Evolutionary conservation across 345 rosid species (phyloP).

Genomic region (Aquilaria yunnanensis): DNA sequence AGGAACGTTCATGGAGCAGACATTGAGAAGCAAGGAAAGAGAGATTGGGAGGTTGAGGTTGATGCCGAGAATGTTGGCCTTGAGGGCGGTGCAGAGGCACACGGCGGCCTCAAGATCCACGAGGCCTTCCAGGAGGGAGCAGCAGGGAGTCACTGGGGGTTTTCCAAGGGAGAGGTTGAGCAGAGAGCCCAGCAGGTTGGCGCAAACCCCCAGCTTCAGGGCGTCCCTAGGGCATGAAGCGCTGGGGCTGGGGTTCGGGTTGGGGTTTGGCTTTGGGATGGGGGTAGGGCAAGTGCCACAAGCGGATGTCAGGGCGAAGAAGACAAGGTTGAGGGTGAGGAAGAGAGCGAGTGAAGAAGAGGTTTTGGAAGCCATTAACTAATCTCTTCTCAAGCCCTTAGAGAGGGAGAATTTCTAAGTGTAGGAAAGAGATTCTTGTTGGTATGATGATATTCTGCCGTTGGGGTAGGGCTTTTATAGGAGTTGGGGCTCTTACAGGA

Average conservation of each 20-base stretch:
- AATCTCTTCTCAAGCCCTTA: too few relatives aligned
- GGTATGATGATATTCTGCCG: too few relatives aligned
- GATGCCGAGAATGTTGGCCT: constrained; percentile 39
- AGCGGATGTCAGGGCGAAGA: constrained; percentile 33
- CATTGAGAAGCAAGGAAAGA: constrained; percentile 39
- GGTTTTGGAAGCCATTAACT: constrained; percentile 34
- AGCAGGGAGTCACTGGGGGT: constrained; percentile 42
- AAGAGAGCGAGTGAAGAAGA: constrained; percentile 36
- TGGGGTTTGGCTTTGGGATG: constrained; percentile 21
- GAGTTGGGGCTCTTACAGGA: too few relatives aligned
- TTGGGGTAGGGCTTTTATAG: too few relatives aligned
- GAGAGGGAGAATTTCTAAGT: too few relatives aligned
- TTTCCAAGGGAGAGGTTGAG: constrained; percentile 30
- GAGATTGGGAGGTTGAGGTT: constrained; percentile 35
- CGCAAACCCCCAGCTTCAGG: constrained; percentile 39
- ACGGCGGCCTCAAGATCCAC: constrained; percentile 45
- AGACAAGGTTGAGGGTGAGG: constrained; percentile 36
- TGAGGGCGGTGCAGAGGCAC: constrained; percentile 55
- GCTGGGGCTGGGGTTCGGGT: constrained; percentile 25
- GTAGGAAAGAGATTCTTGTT: too few relatives aligned
- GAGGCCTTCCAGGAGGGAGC: constrained; percentile 34
- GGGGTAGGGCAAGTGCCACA: constrained; percentile 25
- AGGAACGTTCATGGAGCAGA: constrained; percentile 28
- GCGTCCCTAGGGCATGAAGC: constrained; percentile 34
- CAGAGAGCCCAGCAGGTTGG: constrained; percentile 29